These are phyloP conservation scores for Parietichytrium sp. DNA, from an alignment of 108 stramenopile species.

Conservation along the genomic window DNA sequence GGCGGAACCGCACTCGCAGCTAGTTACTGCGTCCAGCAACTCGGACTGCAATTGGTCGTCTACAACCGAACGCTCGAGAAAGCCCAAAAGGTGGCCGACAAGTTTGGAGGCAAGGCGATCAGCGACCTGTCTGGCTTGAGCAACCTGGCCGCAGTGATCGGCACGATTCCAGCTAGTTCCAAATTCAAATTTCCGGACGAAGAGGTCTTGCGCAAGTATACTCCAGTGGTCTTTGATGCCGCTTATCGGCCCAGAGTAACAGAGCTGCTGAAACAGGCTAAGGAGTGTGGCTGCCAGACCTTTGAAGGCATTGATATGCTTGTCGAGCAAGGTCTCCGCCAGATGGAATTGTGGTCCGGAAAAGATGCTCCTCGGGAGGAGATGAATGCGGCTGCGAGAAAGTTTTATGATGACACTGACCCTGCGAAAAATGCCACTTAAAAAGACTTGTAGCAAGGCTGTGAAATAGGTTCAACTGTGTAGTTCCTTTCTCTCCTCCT, in stretches of 20 bases:
- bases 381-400: not conserved
- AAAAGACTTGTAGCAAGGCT: too few species aligned
- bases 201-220: conserved; percentile 61
- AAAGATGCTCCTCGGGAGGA: not conserved
- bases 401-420: conserved; percentile 32
- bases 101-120: conserved; percentile 80
- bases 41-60: conserved; percentile 79
- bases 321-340: conserved; percentile 92
- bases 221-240: conserved; percentile 66
- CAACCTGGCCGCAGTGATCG: conserved; percentile 47
- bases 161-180: conserved; percentile 85
- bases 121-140: conserved; percentile 54
- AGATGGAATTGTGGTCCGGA: conserved; percentile 90
- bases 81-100: conserved; percentile 77
- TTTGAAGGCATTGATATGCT: conserved; percentile 96
- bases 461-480: too few species aligned
- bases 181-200: conserved; percentile 77
- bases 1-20: conserved; percentile 97
- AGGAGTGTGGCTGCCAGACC: conserved; percentile 69
- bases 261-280: conserved; percentile 77
- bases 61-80: conserved; percentile 89
- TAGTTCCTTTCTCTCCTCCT: too few species aligned
- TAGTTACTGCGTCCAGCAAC: conserved; percentile 68
- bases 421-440: too few species aligned
- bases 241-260: conserved; percentile 94